Conservation (phyloP, 1,284 basidiomycete species). For the Cryptococcus sp. region DNA sequence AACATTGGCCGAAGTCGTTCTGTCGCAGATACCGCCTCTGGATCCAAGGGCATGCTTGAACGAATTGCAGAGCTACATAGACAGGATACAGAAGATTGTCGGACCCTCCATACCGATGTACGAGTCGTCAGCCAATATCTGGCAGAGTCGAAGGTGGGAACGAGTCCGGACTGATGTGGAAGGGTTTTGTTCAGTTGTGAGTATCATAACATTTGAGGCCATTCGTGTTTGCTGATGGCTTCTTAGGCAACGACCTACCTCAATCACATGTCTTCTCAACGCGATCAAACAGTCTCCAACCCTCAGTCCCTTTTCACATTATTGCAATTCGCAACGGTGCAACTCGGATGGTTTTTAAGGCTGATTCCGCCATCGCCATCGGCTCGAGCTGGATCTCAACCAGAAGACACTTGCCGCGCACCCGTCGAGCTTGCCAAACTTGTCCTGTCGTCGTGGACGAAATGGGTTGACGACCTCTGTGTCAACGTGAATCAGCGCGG, state of each 20-base stretch:
- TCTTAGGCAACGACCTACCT: constrained; percentile 43
- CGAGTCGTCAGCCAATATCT: neutral
- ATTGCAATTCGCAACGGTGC: constrained; percentile 33
- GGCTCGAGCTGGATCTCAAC: neutral
- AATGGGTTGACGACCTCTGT: constrained; percentile 35
- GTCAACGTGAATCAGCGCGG: constrained; percentile 46
- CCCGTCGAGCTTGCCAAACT: constrained; percentile 37
- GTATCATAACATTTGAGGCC: constrained; percentile 8
- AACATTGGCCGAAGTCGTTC: constrained; percentile 27
- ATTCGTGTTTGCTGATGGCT: constrained; percentile 9
- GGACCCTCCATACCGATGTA: neutral
- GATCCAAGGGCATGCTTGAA: constrained; percentile 40
- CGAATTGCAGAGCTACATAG: constrained; percentile 32
- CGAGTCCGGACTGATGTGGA: constrained; percentile 32
- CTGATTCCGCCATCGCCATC: constrained; percentile 31
- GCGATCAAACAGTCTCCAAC: constrained; percentile 15
- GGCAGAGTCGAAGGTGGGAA: constrained; percentile 32
- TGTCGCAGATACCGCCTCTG: constrained; percentile 40
- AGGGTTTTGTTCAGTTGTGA: constrained; percentile 36
- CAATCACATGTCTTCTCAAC: constrained; percentile 34
- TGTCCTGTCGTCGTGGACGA: constrained; percentile 35
- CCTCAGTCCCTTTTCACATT: constrained; percentile 38
- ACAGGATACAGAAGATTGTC: constrained; percentile 19
- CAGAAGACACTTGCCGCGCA: no score
- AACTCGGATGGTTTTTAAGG: constrained; percentile 31